Evolutionary conservation across 768 basidiomycete genomes (phyloP).

Genomic region (Leucogyrophana mollusca): DNA sequence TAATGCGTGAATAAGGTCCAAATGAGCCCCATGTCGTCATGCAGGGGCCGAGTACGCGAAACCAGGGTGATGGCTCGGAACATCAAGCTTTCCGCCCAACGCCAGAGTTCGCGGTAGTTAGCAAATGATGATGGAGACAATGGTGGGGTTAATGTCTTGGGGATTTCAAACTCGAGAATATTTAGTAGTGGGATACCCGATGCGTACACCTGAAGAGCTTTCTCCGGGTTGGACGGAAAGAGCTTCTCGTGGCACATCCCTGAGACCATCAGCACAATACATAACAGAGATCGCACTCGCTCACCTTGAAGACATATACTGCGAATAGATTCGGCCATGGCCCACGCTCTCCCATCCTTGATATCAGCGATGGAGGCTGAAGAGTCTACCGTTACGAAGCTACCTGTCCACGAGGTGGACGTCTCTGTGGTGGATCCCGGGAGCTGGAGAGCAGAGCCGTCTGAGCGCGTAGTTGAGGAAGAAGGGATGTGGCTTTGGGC

Average conservation of each 20-base stretch:
- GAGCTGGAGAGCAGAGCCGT: slow-evolving; percentile 35
- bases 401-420: slow-evolving; percentile 52
- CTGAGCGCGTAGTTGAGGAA: slow-evolving; percentile 41
- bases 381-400: slow-evolving; percentile 42
- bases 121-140: slow-evolving; percentile 49
- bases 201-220: slow-evolving; percentile 59
- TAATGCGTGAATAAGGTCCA: slow-evolving; percentile 69
- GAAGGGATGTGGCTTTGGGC: slow-evolving; percentile 52
- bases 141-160: slow-evolving; percentile 26
- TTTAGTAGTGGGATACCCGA: slow-evolving; percentile 54
- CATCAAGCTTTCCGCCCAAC: slow-evolving; percentile 81
- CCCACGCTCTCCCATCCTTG: slow-evolving; percentile 70
- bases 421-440: slow-evolving; percentile 32
- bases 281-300: slow-evolving; percentile 11
- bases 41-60: slow-evolving; percentile 40
- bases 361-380: slow-evolving; percentile 50
- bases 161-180: slow-evolving; percentile 46
- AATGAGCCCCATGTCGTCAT: slow-evolving; percentile 39
- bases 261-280: slow-evolving; percentile 23
- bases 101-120: slow-evolving; percentile 78
- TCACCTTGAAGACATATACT: slow-evolving; percentile 78
- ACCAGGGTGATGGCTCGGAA: slow-evolving; percentile 76
- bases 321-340: slow-evolving; percentile 68
- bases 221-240: slow-evolving; percentile 42
- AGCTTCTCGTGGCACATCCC: slow-evolving; percentile 78